Evolutionary conservation across 23 red algal genomes (phyloP).

Genomic region (Gracilaria caudata): DNA sequence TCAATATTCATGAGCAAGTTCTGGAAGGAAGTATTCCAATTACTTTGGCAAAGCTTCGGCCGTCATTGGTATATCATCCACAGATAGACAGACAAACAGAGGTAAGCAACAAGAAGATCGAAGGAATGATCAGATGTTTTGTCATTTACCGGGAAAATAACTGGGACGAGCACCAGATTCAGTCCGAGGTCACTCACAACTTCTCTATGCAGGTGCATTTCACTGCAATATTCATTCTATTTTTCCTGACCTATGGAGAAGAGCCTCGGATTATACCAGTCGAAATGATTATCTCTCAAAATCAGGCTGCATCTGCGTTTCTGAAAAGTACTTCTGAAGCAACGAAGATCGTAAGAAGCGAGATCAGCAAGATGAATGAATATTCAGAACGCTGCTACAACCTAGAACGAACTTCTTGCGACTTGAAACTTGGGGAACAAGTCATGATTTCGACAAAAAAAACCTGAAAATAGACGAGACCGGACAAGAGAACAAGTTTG

Average conservation of each 20-base stretch:
- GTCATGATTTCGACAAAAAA: slow-evolving; percentile 9
- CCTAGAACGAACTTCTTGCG: neutral
- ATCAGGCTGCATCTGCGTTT: slow-evolving; percentile 1
- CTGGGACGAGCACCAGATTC: slow-evolving; percentile 19
- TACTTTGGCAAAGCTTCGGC: neutral
- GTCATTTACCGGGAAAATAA: slow-evolving; percentile 9
- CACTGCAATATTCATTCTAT: neutral
- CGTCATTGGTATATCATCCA: slow-evolving; percentile 33
- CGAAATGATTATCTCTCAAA: neutral
- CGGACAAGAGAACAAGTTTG: neutral
- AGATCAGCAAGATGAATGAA: slow-evolving; percentile 7
- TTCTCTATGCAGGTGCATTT: slow-evolving; percentile 5
- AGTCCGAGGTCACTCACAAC: slow-evolving; percentile 30
- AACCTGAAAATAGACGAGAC: slow-evolving; percentile 23
- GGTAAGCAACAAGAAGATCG: slow-evolving; percentile 44
- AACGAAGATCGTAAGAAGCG: neutral
- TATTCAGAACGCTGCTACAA: neutral
- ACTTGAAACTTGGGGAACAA: slow-evolving; percentile 21
- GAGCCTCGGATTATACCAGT: neutral
- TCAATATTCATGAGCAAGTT: slow-evolving; percentile 26
- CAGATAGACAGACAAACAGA: slow-evolving; percentile 31
- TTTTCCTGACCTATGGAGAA: slow-evolving; percentile 16
- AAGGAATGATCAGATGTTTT: slow-evolving; percentile 40
- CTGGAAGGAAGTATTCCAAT: slow-evolving; percentile 1
- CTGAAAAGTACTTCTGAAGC: neutral